phyloP scores from a whole-genome alignment of 192 early-diverging fungal genomes.

The Umbelopsis sp. region DNA sequence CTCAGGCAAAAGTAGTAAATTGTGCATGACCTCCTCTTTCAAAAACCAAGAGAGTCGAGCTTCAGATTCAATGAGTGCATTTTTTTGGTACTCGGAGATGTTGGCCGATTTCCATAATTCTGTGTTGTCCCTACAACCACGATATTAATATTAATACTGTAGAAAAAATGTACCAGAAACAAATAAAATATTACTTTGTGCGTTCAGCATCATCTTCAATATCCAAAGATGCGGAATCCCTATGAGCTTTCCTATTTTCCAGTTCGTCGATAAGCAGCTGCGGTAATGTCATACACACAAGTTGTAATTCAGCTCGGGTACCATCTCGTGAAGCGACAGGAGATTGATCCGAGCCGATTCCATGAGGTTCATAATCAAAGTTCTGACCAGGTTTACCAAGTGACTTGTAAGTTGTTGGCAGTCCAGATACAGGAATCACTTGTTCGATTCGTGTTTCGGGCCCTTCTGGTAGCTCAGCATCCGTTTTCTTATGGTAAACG shows the following conservation, averaged over 20 bases:
- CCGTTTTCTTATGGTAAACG: slow-evolving; percentile 57
- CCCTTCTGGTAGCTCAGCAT: slow-evolving; percentile 22
- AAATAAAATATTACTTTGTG: background rate
- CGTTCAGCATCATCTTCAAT: background rate
- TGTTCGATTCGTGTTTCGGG: slow-evolving; percentile 1
- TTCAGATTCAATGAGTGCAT: slow-evolving; percentile 55
- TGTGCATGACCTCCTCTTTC: slow-evolving; percentile 73
- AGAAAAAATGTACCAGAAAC: background rate
- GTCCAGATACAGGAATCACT: slow-evolving; percentile 48
- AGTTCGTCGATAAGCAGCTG: background rate
- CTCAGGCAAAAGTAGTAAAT: slow-evolving; percentile 50
- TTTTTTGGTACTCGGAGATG: slow-evolving; percentile 40
- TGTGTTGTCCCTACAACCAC: background rate
- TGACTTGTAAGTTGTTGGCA: slow-evolving; percentile 58
- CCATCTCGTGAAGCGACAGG: slow-evolving; percentile 72
- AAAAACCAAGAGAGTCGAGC: slow-evolving; percentile 57
- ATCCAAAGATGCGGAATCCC: background rate
- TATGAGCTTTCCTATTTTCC: background rate
- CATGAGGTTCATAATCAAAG: slow-evolving; percentile 61
- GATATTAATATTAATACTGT: background rate
- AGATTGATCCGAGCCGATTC: slow-evolving; percentile 59
- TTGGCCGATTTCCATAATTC: background rate
- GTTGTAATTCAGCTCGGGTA: slow-evolving; percentile 64
- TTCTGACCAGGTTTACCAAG: background rate
- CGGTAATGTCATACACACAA: slow-evolving; percentile 67